Evolutionary conservation across 2,329 filamentous ascomycete genomes (phyloP).

Genomic region (Botrytis cinerea): DNA sequence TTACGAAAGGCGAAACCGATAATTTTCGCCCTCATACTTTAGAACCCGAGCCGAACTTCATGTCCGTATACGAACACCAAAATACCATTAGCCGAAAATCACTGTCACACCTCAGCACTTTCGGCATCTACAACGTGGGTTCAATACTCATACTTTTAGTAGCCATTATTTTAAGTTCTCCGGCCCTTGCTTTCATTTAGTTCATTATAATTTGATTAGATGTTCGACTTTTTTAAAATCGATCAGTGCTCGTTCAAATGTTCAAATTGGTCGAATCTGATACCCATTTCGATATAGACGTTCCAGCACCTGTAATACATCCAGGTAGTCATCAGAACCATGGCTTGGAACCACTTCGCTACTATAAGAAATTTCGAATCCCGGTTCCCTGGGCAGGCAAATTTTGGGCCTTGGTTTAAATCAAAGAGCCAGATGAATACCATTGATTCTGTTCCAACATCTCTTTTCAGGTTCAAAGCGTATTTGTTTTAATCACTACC

Average conservation of each 20-base stretch:
- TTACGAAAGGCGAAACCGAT: not conserved
- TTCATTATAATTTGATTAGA: too few relatives aligned
- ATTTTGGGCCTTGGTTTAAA: not conserved
- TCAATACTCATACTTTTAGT: not conserved
- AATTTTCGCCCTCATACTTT: not conserved
- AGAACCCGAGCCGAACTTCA: constrained; percentile 8
- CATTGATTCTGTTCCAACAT: not conserved
- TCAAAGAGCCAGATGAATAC: not conserved
- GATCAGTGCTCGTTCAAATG: not conserved
- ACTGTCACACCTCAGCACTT: not conserved
- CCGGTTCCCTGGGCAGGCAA: not conserved
- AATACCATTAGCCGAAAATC: not conserved
- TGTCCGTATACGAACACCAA: not conserved
- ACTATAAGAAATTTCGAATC: not conserved
- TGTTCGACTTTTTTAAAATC: not conserved
- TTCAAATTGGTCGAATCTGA: not conserved
- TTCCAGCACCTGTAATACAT: not conserved
- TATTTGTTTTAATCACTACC: not conserved
- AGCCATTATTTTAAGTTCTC: not conserved
- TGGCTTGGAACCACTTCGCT: not conserved
- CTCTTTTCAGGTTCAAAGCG: not conserved
- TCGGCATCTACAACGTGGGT: not conserved
- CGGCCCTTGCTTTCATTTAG: not conserved
- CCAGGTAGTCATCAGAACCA: not conserved
- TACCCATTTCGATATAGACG: not conserved